A percentile compares a stretch with the other conserved stretches of the same genome.
Evolutionary conservation across 495 filamentous ascomycete species (phyloP).

Genomic region (Aspergillus kassunensis): DNA sequence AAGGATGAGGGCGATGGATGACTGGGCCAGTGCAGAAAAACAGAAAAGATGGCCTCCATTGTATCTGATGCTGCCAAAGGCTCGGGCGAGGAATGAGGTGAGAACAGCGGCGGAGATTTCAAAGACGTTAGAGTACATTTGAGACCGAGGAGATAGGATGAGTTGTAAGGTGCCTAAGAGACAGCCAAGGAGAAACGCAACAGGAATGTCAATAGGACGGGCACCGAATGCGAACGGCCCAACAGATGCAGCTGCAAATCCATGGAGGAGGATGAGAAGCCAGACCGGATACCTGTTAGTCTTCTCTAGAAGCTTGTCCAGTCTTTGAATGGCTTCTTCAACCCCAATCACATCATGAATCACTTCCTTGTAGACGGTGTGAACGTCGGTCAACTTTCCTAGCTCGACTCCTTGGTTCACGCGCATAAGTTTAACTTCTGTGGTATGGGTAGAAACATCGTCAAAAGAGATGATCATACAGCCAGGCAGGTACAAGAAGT

Average conservation of each 20-base stretch:
- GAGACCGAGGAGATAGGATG: slow-evolving; percentile 70
- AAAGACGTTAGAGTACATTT: slow-evolving; percentile 80
- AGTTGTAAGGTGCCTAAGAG: slow-evolving; percentile 80
- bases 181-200: slow-evolving; percentile 81
- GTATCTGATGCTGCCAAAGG: slow-evolving; percentile 74
- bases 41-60: slow-evolving; percentile 67
- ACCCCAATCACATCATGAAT: slow-evolving; percentile 83
- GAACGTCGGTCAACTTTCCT: slow-evolving; percentile 76
- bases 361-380: slow-evolving; percentile 90
- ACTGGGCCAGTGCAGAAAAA: slow-evolving; percentile 89
- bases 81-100: slow-evolving; percentile 85
- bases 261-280: slow-evolving; percentile 78
- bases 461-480: slow-evolving; percentile 97
- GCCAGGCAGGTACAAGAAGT: slow-evolving; percentile 88
- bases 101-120: slow-evolving; percentile 83
- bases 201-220: slow-evolving; percentile 80
- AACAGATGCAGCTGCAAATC: slow-evolving; percentile 71
- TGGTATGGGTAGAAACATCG: slow-evolving; percentile 82
- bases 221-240: slow-evolving; percentile 91
- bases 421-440: slow-evolving; percentile 86
- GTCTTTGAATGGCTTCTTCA: slow-evolving; percentile 70
- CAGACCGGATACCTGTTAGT: slow-evolving; percentile 63
- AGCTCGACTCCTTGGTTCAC: slow-evolving; percentile 75
- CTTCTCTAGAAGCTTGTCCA: slow-evolving; percentile 62
- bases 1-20: slow-evolving; percentile 86